phyloP scores from a whole-genome alignment of 2,329 filamentous ascomycete species.

The Fusarium praegraminearum region DNA sequence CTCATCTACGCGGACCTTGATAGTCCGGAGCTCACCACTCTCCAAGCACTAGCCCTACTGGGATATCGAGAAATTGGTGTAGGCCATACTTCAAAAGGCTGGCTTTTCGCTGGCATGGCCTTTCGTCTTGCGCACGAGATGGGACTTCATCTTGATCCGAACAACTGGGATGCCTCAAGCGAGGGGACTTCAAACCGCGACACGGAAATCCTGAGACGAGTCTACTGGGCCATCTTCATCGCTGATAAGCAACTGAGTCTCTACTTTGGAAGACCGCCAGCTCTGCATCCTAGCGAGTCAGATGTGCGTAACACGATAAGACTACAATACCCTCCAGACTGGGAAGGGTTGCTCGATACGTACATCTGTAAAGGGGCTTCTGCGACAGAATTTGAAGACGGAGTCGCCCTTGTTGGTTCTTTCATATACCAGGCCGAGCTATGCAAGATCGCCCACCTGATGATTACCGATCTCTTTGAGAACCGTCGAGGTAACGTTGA shows the following conservation, averaged over 20 bases:
- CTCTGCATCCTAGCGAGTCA: constrained; percentile 62
- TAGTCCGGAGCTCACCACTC: constrained; percentile 59
- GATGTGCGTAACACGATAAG: constrained; percentile 63
- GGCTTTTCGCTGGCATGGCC: constrained; percentile 65
- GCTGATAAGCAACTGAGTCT: constrained; percentile 64
- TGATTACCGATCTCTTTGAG: constrained; percentile 64
- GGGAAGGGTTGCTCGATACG: constrained; percentile 60
- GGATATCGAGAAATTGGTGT: constrained; percentile 62
- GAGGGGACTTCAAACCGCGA: constrained; percentile 53
- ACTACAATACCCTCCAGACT: constrained; percentile 63
- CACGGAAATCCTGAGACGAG: constrained; percentile 61
- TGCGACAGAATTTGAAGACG: constrained; percentile 61
- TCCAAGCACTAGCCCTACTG: constrained; percentile 60
- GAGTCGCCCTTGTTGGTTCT: constrained; percentile 57
- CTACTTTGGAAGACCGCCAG: constrained; percentile 64
- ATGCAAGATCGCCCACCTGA: constrained; percentile 61
- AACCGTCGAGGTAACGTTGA: constrained; percentile 59
- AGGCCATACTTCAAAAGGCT: constrained; percentile 62
- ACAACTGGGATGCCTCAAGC: constrained; percentile 59
- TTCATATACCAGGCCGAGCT: constrained; percentile 63
- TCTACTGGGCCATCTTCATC: constrained; percentile 64
- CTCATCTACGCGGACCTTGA: constrained; percentile 60
- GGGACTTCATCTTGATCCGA: constrained; percentile 64
- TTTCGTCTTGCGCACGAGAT: constrained; percentile 65
- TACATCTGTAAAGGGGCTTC: constrained; percentile 60